Evolutionary conservation across 2,329 filamentous ascomycete species (phyloP), one percentile per base, ranked within the genome.

Genomic region (Colletotrichum sojae): DNA sequence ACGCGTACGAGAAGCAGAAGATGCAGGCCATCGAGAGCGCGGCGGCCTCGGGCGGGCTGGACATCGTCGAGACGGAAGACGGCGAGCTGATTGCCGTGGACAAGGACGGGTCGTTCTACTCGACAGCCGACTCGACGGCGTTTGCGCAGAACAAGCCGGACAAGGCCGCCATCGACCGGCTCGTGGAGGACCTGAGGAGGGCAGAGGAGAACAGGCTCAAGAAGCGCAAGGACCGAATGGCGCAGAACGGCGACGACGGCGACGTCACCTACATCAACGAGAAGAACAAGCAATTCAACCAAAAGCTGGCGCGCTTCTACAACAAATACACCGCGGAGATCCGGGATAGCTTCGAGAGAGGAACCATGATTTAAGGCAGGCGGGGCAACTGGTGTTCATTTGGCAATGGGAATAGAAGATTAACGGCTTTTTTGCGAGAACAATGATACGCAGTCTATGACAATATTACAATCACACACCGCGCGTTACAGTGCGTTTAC

Each of bases 281-380:
- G 83, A 98, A 99, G 91, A 99, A 99, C 87, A 98, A 98, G 87
- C 94, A 98, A 86, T 99, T 99, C 85, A 99, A 99, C 89, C 91
- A 97, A 84, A 98, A 99, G 84, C 85, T 99, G 80, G 87, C 92
- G 62, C 88, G 96, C 73, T 99, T 98, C 84, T 99, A 99, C 83
- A 96, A 99, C 84, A 97, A 97, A 85, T 99, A 99, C 81, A 99
- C 96, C 53, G 90, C 93, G 39, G 96, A 99, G 80, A 98, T 99
- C 75, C 87, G 96, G 78, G 96, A 99, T 78, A 98, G 93, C 81
- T 99, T 99, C 79, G 96, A 99, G 87, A 89, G 96, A 72, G 96
- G 96, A 18, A 98, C 96, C 4, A 97, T 97, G 88, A 96, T 98
- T 79, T 98, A 78, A 86, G 22, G 16, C 25, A 36, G 31, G 31